Evolutionary conservation across 2,329 filamentous ascomycete genomes (phyloP).

Genomic region (Talaromyces sp.): DNA sequence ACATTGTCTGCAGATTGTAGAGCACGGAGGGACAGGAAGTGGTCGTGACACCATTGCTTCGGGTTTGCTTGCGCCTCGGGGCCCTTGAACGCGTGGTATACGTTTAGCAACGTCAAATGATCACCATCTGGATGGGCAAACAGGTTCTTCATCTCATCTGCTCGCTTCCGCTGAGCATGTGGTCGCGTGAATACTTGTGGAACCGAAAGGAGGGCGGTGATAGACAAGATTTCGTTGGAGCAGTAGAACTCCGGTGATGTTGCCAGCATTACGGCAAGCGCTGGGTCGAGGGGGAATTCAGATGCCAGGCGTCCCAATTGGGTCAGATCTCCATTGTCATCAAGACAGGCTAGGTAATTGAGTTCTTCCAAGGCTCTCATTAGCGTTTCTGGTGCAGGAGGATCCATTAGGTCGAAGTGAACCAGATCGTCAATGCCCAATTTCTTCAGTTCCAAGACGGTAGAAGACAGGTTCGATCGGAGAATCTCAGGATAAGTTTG

Average conservation of each 20-base stretch:
- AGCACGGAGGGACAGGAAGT: slow-evolving; percentile 86
- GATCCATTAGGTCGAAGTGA: slow-evolving; percentile 98
- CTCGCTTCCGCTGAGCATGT: slow-evolving; percentile 76
- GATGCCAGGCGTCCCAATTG: slow-evolving; percentile 80
- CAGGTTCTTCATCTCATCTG: slow-evolving; percentile 94
- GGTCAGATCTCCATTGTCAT: slow-evolving; percentile 93
- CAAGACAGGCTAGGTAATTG: slow-evolving; percentile 93
- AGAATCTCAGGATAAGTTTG: slow-evolving; percentile 96
- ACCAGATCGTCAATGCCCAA: slow-evolving; percentile 92
- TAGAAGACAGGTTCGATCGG: slow-evolving; percentile 89
- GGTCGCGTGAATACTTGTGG: slow-evolving; percentile 92
- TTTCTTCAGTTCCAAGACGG: slow-evolving; percentile 95
- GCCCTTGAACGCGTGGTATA: slow-evolving; percentile 94
- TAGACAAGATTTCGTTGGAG: slow-evolving; percentile 95
- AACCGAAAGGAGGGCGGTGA: slow-evolving; percentile 89
- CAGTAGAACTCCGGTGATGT: slow-evolving; percentile 97
- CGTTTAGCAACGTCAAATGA: slow-evolving; percentile 92
- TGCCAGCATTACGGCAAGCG: slow-evolving; percentile 95
- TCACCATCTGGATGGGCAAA: slow-evolving; percentile 93
- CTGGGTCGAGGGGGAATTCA: slow-evolving; percentile 90
- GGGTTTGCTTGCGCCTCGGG: slow-evolving; percentile 64
- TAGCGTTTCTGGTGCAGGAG: slow-evolving; percentile 93
- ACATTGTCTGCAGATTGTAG: slow-evolving; percentile 93
- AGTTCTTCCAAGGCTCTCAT: slow-evolving; percentile 97
- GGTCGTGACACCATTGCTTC: slow-evolving; percentile 94